phyloP scores from a whole-genome alignment of 2,329 filamentous ascomycete genomes.

The Chaetomium sp. region DNA sequence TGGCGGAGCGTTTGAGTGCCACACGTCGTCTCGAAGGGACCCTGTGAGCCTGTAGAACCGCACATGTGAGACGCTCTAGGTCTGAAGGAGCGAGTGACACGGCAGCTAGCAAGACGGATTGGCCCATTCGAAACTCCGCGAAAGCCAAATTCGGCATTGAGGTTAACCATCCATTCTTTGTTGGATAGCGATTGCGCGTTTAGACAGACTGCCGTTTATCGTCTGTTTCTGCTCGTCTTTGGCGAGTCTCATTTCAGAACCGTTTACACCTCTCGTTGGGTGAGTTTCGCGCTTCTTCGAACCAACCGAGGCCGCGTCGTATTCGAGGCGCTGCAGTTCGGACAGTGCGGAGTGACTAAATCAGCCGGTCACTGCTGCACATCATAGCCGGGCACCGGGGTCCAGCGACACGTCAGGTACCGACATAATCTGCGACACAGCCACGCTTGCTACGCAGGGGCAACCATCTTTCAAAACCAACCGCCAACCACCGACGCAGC shows the following conservation, averaged over 20 bases:
- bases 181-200: not conserved
- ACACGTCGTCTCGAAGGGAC: not conserved
- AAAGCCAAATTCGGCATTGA: not conserved
- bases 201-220: not conserved
- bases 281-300: not conserved
- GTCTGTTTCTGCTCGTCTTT: conserved; percentile 6
- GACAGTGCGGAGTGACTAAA: not conserved
- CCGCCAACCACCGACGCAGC: not conserved
- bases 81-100: not conserved
- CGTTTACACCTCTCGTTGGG: not conserved
- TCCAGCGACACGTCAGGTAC: conserved; percentile 7
- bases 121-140: not conserved
- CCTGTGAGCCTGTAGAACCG: not conserved
- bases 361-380: conserved; percentile 6
- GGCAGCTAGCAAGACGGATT: conserved; percentile 1
- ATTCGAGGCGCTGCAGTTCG: not conserved
- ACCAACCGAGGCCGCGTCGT: not conserved
- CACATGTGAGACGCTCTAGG: conserved; percentile 6
- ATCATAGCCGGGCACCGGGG: not conserved
- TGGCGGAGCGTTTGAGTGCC: conserved; percentile 6
- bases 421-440: conserved; percentile 8
- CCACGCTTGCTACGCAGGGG: conserved; percentile 14
- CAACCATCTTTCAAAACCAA: not conserved
- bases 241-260: not conserved
- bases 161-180: not conserved